Base-by-base conservation (phyloP, 2,329 filamentous ascomycete species). In the Fusarium falciforme region DNA sequence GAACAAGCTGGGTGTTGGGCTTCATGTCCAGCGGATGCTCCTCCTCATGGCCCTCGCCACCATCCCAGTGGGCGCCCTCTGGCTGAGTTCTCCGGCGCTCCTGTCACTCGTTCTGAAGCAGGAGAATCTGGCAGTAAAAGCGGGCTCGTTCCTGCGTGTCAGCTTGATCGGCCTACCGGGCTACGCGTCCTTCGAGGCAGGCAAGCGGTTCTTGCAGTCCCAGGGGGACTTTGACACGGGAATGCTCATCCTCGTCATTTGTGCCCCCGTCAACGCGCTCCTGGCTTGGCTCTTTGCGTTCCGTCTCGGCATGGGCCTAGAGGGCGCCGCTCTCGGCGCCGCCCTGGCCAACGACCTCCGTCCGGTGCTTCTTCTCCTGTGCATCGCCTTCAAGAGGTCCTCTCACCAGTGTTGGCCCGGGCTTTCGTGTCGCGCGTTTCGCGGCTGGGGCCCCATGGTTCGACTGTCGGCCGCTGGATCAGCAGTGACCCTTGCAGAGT, bases 151-250 rank as follows among this genome's bases (percentile, higher is more conserved):
- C 66, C 75, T 89, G 36, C 81, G 83, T 5, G 82, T 87, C 36
- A 84, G 86, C 44, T 79, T 89, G 2, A 77, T 87, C 8, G 87
- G 87, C 0, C 80, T 88, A 1, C 88, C 88, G 1, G 87, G 87
- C 4, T 89, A 89, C 64, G 87, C 86, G 1, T 83, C 83, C 4
- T 90, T 89, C 33, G 88, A 89, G 70, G 86, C 86, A 0, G 81
- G 86, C 2, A 90, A 89, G 75, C 82, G 88, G 0, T 89, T 89
- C 70, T 82, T 89, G 4, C 87, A 89, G 74, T 86, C 88, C 0
- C 88, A 89, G 70, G 87, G 88, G 1, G 82, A 87, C 35, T 89
- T 89, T 79, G 85, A 84, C 36, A 86, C 85, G 1, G 85, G 84
- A 16, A 83, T 88, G 74, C 80, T 82, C 10, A 82, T 88, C 25